phyloP scores from a whole-genome alignment of 2,329 filamentous ascomycete species.

The Colletotrichum theobromicola region DNA sequence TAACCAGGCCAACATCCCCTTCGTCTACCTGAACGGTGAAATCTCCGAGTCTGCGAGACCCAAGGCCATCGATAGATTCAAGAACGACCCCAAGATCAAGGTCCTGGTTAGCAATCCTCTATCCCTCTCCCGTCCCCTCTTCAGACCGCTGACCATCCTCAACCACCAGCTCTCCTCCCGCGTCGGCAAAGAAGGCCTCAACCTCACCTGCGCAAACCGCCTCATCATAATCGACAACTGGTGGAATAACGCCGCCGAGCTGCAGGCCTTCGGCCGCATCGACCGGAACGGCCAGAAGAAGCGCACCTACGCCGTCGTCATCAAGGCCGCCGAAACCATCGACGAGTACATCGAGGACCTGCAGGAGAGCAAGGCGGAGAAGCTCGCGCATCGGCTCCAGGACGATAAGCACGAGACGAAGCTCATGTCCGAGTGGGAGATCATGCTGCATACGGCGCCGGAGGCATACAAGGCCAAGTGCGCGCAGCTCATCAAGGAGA shows the following conservation, averaged over 20 bases:
- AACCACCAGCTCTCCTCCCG: background rate
- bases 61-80: conserved; percentile 28
- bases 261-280: conserved; percentile 67
- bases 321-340: conserved; percentile 61
- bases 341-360: conserved; percentile 62
- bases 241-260: conserved; percentile 67
- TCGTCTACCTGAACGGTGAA: conserved; percentile 42
- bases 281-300: conserved; percentile 69
- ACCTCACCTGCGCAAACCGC: conserved; percentile 50
- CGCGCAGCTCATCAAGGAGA: accelerated
- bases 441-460: background rate
- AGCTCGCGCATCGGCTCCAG: conserved; percentile 41
- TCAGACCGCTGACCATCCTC: background rate
- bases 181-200: conserved; percentile 42
- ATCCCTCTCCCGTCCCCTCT: too few species aligned
- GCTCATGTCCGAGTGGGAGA: background rate
- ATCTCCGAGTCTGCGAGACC: conserved; percentile 21
- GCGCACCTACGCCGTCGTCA: conserved; percentile 61
- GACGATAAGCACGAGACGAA: conserved; percentile 27
- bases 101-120: conserved; percentile 44
- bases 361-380: conserved; percentile 59
- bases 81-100: conserved; percentile 9
- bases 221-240: conserved; percentile 61
- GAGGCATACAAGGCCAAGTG: background rate
- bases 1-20: conserved; percentile 28